phyloP scores from a whole-genome alignment of 768 basidiomycete genomes.

The Pleurotus platypus region DNA sequence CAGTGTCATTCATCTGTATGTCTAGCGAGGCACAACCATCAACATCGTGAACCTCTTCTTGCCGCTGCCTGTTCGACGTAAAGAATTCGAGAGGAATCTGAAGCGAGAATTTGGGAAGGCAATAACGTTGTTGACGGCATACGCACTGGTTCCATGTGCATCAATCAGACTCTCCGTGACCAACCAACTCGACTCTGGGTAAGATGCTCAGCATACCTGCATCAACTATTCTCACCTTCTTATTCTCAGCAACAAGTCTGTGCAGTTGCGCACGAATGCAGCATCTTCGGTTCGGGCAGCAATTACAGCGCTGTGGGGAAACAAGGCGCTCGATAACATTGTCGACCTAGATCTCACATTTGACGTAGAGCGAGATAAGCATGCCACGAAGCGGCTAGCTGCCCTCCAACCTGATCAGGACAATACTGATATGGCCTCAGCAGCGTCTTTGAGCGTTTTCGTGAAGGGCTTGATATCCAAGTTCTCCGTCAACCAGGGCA shows the following conservation, averaged over 20 bases:
- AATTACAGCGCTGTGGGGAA: slow-evolving; percentile 79
- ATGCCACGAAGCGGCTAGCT: slow-evolving; percentile 34
- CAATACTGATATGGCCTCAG: slow-evolving; percentile 13
- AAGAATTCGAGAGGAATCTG: slow-evolving; percentile 84
- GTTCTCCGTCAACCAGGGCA: slow-evolving; percentile 70
- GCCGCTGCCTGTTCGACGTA: slow-evolving; percentile 84
- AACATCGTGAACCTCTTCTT: slow-evolving; percentile 68
- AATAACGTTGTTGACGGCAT: slow-evolving; percentile 76
- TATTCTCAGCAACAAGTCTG: slow-evolving; percentile 50
- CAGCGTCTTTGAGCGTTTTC: slow-evolving; percentile 36
- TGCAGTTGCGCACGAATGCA: slow-evolving; percentile 74
- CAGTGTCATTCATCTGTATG: background rate
- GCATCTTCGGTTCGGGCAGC: slow-evolving; percentile 56
- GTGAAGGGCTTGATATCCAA: slow-evolving; percentile 84
- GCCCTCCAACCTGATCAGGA: slow-evolving; percentile 10
- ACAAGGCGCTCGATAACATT: slow-evolving; percentile 72
- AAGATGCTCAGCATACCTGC: slow-evolving; percentile 14
- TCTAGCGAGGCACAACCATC: slow-evolving; percentile 85
- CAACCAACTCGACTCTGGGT: slow-evolving; percentile 74
- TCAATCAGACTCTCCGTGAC: slow-evolving; percentile 74
- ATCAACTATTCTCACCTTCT: background rate
- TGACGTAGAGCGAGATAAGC: slow-evolving; percentile 62
- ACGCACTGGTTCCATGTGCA: slow-evolving; percentile 83
- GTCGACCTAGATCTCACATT: slow-evolving; percentile 71
- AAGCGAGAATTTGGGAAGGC: slow-evolving; percentile 91